Evolutionary conservation across 345 rosid genomes (phyloP).

Genomic region (Eucalyptus globulus): DNA sequence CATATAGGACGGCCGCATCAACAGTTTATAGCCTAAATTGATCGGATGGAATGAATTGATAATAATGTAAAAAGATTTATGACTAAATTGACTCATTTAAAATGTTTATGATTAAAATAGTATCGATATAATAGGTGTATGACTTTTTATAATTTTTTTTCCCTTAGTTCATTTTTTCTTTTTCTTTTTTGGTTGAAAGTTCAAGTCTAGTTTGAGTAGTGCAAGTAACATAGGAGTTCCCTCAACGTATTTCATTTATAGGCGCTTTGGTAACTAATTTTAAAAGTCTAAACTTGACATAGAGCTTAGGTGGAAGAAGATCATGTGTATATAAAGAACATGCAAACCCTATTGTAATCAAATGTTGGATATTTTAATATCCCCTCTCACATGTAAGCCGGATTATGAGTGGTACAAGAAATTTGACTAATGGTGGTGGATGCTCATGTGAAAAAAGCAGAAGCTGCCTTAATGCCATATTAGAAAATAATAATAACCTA

Average conservation of each 20-base stretch:
- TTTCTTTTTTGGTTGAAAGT: background rate
- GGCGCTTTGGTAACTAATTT: background rate
- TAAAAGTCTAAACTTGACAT: background rate
- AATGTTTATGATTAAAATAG: too few species aligned
- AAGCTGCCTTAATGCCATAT: background rate
- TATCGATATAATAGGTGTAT: too few species aligned
- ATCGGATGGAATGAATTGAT: too few species aligned
- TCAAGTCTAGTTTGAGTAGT: background rate
- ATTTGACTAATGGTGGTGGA: background rate
- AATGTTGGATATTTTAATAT: background rate
- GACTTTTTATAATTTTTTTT: too few species aligned
- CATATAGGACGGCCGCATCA: too few species aligned
- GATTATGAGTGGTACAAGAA: background rate
- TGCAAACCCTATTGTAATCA: background rate
- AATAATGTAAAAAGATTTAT: too few species aligned
- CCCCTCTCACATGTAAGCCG: background rate
- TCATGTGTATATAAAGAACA: background rate
- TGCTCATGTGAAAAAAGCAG: rapidly evolving
- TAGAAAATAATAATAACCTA: background rate
- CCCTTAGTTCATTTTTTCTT: too few species aligned
- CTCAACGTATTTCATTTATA: background rate
- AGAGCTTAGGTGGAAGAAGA: background rate
- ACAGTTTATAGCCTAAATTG: rapidly evolving
- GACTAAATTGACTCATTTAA: too few species aligned
- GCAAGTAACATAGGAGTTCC: background rate